Conservation (phyloP, 257 asterid genomes). For the Knoxia roxburghii region DNA sequence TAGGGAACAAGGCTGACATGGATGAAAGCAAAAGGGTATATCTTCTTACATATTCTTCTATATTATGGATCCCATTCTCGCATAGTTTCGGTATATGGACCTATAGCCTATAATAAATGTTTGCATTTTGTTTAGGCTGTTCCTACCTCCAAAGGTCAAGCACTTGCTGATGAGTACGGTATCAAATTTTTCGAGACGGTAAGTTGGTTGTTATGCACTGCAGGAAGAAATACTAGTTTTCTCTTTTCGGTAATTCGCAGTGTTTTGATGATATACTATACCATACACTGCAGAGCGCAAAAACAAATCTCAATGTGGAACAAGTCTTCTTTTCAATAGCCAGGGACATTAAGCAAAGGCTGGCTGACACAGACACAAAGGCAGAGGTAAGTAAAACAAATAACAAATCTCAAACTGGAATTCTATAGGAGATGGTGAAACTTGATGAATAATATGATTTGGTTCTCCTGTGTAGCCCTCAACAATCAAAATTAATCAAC, state of each 20-base stretch:
- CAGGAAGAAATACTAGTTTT: not conserved
- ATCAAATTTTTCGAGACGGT: slow-evolving; percentile 44
- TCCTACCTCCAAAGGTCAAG: slow-evolving; percentile 42
- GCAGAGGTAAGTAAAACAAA: slow-evolving; percentile 36
- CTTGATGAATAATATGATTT: not conserved
- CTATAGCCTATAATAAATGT: not conserved
- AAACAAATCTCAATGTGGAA: slow-evolving; percentile 43
- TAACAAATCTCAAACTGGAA: too few relatives aligned
- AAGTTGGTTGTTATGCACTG: slow-evolving; percentile 14
- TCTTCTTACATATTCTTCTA: not conserved
- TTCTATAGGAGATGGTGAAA: too few relatives aligned
- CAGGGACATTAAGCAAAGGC: slow-evolving; percentile 44
- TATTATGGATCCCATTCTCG: not conserved
- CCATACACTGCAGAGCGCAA: slow-evolving; percentile 34
- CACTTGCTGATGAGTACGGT: slow-evolving; percentile 45
- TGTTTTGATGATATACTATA: slow-evolving; percentile 1
- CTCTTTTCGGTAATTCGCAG: not conserved
- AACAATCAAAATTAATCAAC: slow-evolving; percentile 35
- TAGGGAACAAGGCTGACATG: slow-evolving; percentile 50
- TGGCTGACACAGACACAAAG: slow-evolving; percentile 30
- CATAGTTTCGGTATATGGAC: not conserved
- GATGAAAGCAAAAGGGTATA: slow-evolving; percentile 46
- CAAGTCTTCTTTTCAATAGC: slow-evolving; percentile 45
- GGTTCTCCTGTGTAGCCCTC: slow-evolving; percentile 28
- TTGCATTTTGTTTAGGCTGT: slow-evolving; percentile 29